These are phyloP conservation scores for Metschnikowia borealis DNA, from an alignment of 805 yeast genomes.

Conservation along the genomic window DNA sequence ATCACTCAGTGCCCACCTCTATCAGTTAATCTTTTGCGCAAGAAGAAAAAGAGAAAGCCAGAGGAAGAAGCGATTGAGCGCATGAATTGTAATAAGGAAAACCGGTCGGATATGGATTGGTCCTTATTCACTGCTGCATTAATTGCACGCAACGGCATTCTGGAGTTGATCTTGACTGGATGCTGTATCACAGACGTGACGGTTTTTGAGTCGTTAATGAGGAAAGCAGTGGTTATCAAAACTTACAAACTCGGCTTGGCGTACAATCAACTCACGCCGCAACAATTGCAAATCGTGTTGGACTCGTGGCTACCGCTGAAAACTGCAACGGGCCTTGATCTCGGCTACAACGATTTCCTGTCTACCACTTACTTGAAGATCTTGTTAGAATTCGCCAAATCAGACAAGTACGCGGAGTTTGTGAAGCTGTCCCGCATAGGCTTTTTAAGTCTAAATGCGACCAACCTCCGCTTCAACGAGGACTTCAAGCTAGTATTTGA, in stretches of 20 bases:
- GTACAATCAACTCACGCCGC: conserved; percentile 56
- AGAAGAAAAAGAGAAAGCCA: conserved; percentile 25
- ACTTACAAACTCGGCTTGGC: conserved; percentile 76
- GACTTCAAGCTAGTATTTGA: conserved; percentile 47
- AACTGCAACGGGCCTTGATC: conserved; percentile 65
- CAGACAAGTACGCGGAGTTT: conserved; percentile 18
- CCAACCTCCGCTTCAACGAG: conserved; percentile 51
- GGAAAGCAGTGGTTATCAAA: conserved; percentile 48
- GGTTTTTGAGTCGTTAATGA: conserved; percentile 52
- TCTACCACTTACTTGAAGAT: conserved; percentile 30
- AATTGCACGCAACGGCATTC: conserved; percentile 67
- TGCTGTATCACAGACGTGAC: conserved; percentile 56
- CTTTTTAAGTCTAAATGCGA: conserved; percentile 61
- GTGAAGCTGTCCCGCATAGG: conserved; percentile 25
- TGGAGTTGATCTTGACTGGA: conserved; percentile 77
- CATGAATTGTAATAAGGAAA: conserved; percentile 46
- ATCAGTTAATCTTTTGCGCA: conserved; percentile 41
- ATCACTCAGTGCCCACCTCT: conserved; percentile 64
- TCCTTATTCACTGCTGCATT: conserved; percentile 65
- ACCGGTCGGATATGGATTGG: conserved; percentile 84
- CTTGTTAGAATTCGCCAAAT: conserved; percentile 29
- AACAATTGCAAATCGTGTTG: conserved; percentile 52
- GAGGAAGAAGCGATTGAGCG: conserved; percentile 29
- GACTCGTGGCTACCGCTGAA: conserved; percentile 53
- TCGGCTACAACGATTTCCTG: conserved; percentile 76